Base-by-base conservation (phyloP, 768 basidiomycete genomes). In the Rhizopogon vinicolor region DNA sequence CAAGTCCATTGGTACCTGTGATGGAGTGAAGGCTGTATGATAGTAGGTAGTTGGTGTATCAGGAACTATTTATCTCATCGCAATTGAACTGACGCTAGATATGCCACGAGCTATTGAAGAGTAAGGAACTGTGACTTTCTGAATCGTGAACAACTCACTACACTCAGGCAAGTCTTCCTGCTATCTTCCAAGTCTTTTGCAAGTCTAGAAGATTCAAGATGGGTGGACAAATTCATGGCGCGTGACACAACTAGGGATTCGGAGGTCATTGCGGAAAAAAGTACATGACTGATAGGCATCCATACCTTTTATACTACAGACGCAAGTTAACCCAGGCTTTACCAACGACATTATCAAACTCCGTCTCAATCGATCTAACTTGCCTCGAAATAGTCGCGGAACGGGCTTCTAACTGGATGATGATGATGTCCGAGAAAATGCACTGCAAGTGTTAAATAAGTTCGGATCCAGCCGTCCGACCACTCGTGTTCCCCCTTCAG, bases 361-460 rank as follows among this genome's bases (percentile, higher is more conserved):
- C 25, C 25, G 25, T 25, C 25, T 25, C 25, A 4, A 25, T 25
- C 25, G 51, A 31, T 31, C 8, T 31, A 5, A 31, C 62, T 59
- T 60, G 61, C 64, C 64, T 63, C n/a, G 57, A 61, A 61, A 63
- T 58, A 60, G 58, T 52, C 59, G 53, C 33, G 39, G 42, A 14
- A 58, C 56, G 58, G 44, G 43, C 58, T 41, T 39, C 57, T 59
- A 60, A 55, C 58, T 48, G 41, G 35, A 43, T 49, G 19, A 37
- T 53, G 31, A 63, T 70, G 68, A 60, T 65, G 44, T 59, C 68
- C 67, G 64, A 58, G 58, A 52, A 58, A 43, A 25, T 42, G 63
- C 61, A 67, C 65, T 49, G 63, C 64, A 61, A 60, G 43, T 52
- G 55, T 63, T 60, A 68, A 70, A 72, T 68, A 70, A 56, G 66